phyloP scores from a whole-genome alignment of 2,329 filamentous ascomycete species.

The Calonectria montana region DNA sequence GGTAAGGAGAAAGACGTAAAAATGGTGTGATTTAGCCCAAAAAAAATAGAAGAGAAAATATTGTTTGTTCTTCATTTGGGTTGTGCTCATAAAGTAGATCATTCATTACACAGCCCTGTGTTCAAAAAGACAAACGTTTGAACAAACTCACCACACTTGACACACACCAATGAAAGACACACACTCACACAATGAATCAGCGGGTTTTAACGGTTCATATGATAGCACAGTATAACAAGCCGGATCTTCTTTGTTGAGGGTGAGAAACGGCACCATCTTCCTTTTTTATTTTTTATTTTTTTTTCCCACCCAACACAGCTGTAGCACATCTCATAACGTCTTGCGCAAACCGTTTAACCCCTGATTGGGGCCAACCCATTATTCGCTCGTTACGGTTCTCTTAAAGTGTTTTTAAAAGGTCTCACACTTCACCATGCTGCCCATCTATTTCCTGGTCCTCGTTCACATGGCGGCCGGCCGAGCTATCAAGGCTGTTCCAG shows the following conservation, averaged over 20 bases:
- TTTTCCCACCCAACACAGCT: neutral
- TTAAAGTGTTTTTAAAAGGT: neutral
- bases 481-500: neutral
- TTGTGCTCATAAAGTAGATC: neutral
- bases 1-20: conserved; percentile 79
- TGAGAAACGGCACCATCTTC: neutral
- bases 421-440: neutral
- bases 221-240: neutral
- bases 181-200: neutral
- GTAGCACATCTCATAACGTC: neutral
- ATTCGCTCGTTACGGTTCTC: neutral
- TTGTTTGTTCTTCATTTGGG: neutral
- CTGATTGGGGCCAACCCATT: neutral
- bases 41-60: neutral
- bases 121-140: neutral
- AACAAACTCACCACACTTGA: neutral
- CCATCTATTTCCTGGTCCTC: neutral
- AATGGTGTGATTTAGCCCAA: neutral
- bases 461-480: neutral
- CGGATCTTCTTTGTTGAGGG: neutral
- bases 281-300: too few relatives aligned
- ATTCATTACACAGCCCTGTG: neutral
- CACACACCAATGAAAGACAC: neutral
- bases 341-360: neutral
- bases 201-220: neutral